A percentile compares a stretch with the other conserved stretches of the same genome.
Conservation (phyloP, 805 yeast genomes). For the Metschnikowia similis region DNA sequence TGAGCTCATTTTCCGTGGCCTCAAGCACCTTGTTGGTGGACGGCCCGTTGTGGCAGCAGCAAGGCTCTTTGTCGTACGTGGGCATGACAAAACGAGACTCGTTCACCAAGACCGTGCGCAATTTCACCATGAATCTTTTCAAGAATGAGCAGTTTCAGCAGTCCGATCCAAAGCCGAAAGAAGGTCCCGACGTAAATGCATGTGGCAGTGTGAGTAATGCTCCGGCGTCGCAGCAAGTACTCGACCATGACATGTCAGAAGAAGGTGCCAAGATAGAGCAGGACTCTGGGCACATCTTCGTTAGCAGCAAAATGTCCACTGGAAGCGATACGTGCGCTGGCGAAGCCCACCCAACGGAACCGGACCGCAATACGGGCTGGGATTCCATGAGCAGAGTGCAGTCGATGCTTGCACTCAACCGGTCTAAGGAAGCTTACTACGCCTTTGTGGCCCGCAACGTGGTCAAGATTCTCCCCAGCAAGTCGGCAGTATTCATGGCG, state of each 20-base stretch:
- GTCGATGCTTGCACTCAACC: slow-evolving; percentile 18
- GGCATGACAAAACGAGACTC: slow-evolving; percentile 40
- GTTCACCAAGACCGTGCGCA: slow-evolving; percentile 33
- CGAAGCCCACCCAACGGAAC: background rate
- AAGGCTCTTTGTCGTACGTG: slow-evolving; percentile 36
- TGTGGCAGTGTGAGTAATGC: background rate
- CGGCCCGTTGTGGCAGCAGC: slow-evolving; percentile 37
- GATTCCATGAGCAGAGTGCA: slow-evolving; percentile 12
- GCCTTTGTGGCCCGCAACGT: slow-evolving; percentile 25
- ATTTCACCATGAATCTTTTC: slow-evolving; percentile 30
- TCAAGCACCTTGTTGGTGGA: slow-evolving; percentile 32
- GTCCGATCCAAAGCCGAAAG: slow-evolving; percentile 20
- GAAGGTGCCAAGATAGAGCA: slow-evolving; percentile 3
- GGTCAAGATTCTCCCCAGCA: slow-evolving; percentile 28
- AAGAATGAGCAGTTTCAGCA: slow-evolving; percentile 31
- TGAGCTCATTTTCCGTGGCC: slow-evolving; percentile 32
- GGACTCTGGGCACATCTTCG: slow-evolving; percentile 14
- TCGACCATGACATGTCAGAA: background rate
- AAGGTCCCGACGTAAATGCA: background rate
- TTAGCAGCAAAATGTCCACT: slow-evolving; percentile 29
- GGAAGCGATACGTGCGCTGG: slow-evolving; percentile 17
- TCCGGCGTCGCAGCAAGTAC: background rate
- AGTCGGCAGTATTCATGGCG: slow-evolving; percentile 21
- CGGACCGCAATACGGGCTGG: slow-evolving; percentile 11
- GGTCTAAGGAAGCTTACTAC: slow-evolving; percentile 23